Evolutionary conservation across 345 rosid species (phyloP), one percentile per base, ranked within the genome.

Genomic region (Citrus maxima): DNA sequence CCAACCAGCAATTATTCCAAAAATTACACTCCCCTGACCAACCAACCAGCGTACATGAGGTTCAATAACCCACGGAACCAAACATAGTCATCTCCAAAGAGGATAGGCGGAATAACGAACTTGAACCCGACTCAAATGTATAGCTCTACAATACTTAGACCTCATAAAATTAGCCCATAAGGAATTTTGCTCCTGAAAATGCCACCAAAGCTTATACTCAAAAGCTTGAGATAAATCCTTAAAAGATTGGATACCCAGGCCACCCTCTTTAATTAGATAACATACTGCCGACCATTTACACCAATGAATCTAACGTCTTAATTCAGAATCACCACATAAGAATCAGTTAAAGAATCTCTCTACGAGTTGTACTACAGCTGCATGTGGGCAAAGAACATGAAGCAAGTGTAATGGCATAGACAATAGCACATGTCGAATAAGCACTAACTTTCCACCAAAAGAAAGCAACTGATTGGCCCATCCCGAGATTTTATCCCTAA

Each of bases 281-380:
- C n/a, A n/a, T n/a, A n/a, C n/a, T n/a, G n/a, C n/a, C n/a, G n/a
- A n/a, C n/a, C n/a, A 2, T 28, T 8, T n/a, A 4, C 10, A 38
- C 10, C 10, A 38, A 6, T 40, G 0, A 9, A 40, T 8, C 0
- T 2, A 3, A 2, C 0, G 10, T 10, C 12, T 40, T 1, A 0
- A 1, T 3, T 6, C 5, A 4, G 13, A 22, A 5, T 58, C 62
- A 0, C 13, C 27, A 1, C 1, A 58, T 40, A 22, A 2, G 12
- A 22, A 58, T 1, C 1, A 0, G 6, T 0, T n/a, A 0, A 58
- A 4, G 2, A 58, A 0, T 2, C 14, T 2, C 4, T 58, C 5
- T 7, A n/a, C 1, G 0, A 0, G 0, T 2, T 58, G 10, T 2
- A 21, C 8, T 1, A n/a, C 1, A 0, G 0, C 1, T 0, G 10